Evolutionary conservation across 345 rosid genomes (phyloP).

Genomic region (Fremontodendron californicum): DNA sequence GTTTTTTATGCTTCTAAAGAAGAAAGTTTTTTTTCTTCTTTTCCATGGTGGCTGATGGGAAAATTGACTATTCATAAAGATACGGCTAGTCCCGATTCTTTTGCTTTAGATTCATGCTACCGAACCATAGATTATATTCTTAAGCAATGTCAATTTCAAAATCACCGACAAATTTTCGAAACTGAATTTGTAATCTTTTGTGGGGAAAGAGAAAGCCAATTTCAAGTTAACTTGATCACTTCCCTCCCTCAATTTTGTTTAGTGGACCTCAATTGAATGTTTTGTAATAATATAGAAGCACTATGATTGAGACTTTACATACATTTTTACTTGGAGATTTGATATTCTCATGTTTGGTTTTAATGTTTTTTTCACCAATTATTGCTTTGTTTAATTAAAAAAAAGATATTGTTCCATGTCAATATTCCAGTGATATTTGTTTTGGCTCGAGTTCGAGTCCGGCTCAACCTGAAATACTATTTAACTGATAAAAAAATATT

Average conservation of each 20-base stretch:
- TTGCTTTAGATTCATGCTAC: neutral
- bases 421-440: too few relatives aligned
- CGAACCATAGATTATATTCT: neutral
- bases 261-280: neutral
- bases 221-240: neutral
- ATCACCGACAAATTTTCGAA: slow-evolving; percentile 15
- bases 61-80: neutral
- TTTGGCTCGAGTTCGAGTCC: too few relatives aligned
- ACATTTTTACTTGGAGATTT: too few relatives aligned
- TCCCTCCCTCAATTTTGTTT: neutral
- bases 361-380: too few relatives aligned
- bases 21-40: neutral
- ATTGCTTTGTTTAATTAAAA: too few relatives aligned
- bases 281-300: too few relatives aligned
- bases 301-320: too few relatives aligned
- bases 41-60: neutral
- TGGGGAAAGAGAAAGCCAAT: neutral
- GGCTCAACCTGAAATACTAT: too few relatives aligned
- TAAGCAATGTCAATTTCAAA: slow-evolving; percentile 1
- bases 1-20: neutral
- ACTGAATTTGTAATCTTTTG: neutral
- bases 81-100: neutral
- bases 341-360: too few relatives aligned
- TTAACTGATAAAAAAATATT: too few relatives aligned
- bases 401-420: too few relatives aligned